Evolutionary conservation across 169 alveolate genomes (phyloP), one percentile per base, ranked within the genome.

Genomic region (Cryptosporidium parvum): DNA sequence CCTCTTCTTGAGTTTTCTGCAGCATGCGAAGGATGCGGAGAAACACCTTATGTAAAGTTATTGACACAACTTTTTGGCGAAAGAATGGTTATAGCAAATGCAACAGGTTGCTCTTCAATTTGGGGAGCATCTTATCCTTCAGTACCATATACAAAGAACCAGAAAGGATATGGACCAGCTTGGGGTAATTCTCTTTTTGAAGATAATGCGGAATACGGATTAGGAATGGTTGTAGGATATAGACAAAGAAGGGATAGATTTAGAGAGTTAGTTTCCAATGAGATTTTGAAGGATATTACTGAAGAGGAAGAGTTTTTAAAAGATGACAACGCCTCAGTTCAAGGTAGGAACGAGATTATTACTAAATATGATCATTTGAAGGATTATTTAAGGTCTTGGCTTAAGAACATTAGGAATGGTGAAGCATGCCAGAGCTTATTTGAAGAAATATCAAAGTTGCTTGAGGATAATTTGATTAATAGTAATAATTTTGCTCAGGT

Each of bases 21-120:
- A 12, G 95, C 95, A 35, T 93, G 95, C 67, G 93, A 91, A 84
- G 95, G 95, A 37, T 93, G 95, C 48, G 95, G 95, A 14, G 95
- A 93, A 86, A 93, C 95, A 2, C 95, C 95, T 8, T 93, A 93
- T 65, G 92, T 91, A 14, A 93, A 93, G 91, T 80, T 93, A 21
- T 80, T 93, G 44, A 91, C 95, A 18, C 95, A 93, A 86, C 86
- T 93, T 73, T 91, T 70, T 59, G 91, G 93, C 21, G 91, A 91
- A 75, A 86, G 95, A 69, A 91, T 91, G 85, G 91, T 93, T 14
- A 85, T 93, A 9, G 95, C 95, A 39, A 93, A 93, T 65, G 94
- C 95, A 72, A 86, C 95, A 31, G 95, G 95, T 53, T 93, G 95
- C 91, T 85, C 93, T 33, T 86, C 93, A 23, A 89, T 93, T 53